Base-by-base conservation (phyloP, 1,139 yeast genomes). In the Pichia sp. region DNA sequence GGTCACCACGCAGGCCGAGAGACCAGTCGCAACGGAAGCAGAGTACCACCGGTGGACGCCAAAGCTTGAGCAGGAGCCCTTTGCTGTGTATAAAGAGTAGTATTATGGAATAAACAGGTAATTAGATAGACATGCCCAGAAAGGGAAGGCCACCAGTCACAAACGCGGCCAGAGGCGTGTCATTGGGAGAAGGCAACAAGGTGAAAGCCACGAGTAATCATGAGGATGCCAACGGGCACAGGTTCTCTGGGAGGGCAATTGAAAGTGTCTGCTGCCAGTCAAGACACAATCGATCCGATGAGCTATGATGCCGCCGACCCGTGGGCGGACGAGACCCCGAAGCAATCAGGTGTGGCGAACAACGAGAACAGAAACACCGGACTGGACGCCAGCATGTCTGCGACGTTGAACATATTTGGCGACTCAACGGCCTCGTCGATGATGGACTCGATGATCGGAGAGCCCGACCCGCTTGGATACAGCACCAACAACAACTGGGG, bases 1-100 rank as follows among this genome's bases (percentile, higher is more conserved):
- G 67, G 78, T 85, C 56, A 84, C 90, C 8, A 81, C 87, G 8
- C 79, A 79, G 62, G 90, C 84, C 23, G 88, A 76, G 65, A 64
- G 67, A 59, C 71, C 71, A 3, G 63, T 67, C 30, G 64, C 59
- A 1, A 61, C 59, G 16, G 59, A 64, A 54, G 64, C 65, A 49
- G 70, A 67, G 36, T 64, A 56, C 31, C 57, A 65, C 6, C 58
- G 55, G 32, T 67, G 69, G 68, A 56, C 62, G 23, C 65, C 63
- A 15, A 70, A 67, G 51, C 46, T 54, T 26, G 67, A 65, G 45
- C 31, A 44, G 19, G 36, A 8, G 26, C 26, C 26, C 26, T 23
- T 23, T 23, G 26, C 26, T 23, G 26, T 23, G 26, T 23, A 23
- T 23, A 23, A 23, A 23, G 26, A 23, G 26, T 23, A 23, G 26